Evolutionary conservation across 441 rosid species (phyloP), one percentile per base, ranked within the genome.

Genomic region (Bruguiera hainesii): DNA sequence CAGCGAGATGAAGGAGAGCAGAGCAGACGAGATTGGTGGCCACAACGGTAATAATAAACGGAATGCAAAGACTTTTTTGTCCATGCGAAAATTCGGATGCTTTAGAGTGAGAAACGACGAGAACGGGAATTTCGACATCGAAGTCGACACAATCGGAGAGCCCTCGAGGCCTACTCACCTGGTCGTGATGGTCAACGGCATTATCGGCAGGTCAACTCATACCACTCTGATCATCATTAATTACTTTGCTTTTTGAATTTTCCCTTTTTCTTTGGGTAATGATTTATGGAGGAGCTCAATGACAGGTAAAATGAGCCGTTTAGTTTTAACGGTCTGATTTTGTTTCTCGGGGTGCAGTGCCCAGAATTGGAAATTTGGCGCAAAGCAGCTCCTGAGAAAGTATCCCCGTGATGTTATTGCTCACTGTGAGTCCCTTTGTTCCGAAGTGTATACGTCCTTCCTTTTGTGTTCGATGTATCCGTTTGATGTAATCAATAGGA

Each of bases 161-260:
- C 79, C 46, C 26, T 15, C 79, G 8, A 48, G 53, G 67, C 92
- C 92, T 5, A 60, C 81, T 75, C 98, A 93, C 73, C 84, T 93
- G 6, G 87, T 93, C 69, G 71, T 90, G 55, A 89, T 82, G 97
- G 93, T 89, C 73, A 90, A 90, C 65, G 98, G 98, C 72, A 79
- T 93, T 33, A 76, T 86, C 42, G 98, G 98, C 80, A 90, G 94
- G 97, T 92, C 31, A 6, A 31, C 48, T 13, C 48, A 4, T 13
- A 11, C 15, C 16, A 13, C 48, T 11, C 48, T 13, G 48, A 42
- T 42, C 48, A 42, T 7, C 37, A 33, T 7, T 33, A 33, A 7
- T 13, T 73, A 19, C 5, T 60, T 19, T 46, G 11, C 1, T 20
- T 3, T 1, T 49, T 58, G 0, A 23, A 26, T 25, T 2, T 49